Evolutionary conservation across 2,329 filamentous ascomycete species (phyloP).

Genomic region (Diaporthe sp.): DNA sequence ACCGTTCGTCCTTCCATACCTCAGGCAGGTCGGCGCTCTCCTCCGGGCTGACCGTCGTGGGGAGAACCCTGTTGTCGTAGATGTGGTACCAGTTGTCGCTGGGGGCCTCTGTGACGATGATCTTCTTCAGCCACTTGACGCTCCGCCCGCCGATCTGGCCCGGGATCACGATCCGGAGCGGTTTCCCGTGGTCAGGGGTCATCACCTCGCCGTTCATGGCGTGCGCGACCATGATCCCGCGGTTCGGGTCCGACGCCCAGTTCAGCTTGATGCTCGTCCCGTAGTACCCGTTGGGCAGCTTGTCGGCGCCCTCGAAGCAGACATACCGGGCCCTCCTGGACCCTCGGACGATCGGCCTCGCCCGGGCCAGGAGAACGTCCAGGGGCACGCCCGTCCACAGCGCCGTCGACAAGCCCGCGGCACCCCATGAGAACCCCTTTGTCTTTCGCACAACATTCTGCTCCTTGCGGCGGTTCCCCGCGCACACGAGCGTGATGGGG

Average conservation of each 20-base stretch:
- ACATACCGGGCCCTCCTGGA: conserved; percentile 77
- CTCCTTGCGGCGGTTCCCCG: conserved; percentile 91
- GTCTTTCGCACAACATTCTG: conserved; percentile 92
- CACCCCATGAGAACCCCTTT: conserved; percentile 94
- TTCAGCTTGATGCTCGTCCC: conserved; percentile 89
- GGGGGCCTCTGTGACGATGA: conserved; percentile 81
- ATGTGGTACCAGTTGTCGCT: conserved; percentile 97
- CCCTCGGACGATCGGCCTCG: conserved; percentile 44
- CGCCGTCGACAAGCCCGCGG: conserved; percentile 87
- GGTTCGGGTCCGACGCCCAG: conserved; percentile 86
- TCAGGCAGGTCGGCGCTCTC: conserved; percentile 77
- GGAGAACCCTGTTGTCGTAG: conserved; percentile 90
- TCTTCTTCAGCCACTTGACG: conserved; percentile 90
- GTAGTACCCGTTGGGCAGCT: conserved; percentile 88
- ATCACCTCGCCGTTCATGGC: conserved; percentile 90
- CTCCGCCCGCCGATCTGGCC: conserved; percentile 93
- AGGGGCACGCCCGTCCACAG: conserved; percentile 88
- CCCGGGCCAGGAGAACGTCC: conserved; percentile 74
- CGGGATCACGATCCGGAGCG: conserved; percentile 84
- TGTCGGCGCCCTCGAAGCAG: conserved; percentile 92
- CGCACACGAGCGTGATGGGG: conserved; percentile 90
- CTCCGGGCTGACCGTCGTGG: conserved; percentile 87
- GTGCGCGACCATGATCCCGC: conserved; percentile 87
- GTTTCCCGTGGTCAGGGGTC: conserved; percentile 86
- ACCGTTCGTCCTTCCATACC: conserved; percentile 89